Evolutionary conservation across 2,329 filamentous ascomycete genomes (phyloP).

Genomic region (Xylariales sp.): DNA sequence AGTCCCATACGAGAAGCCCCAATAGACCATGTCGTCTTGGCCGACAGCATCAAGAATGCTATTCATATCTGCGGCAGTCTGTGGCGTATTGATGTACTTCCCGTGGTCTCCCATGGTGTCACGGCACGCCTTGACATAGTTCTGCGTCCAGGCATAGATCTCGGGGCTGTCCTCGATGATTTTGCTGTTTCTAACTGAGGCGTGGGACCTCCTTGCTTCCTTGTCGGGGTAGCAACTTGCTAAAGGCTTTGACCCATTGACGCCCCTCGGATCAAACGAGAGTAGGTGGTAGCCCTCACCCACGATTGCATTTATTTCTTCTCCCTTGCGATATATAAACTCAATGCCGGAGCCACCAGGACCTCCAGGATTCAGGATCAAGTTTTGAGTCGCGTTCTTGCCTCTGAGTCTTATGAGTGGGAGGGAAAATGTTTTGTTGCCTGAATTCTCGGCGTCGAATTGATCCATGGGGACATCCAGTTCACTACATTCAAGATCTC

Average conservation of each 20-base stretch:
- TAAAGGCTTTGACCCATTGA: constrained; percentile 33
- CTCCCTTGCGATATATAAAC: constrained; percentile 26
- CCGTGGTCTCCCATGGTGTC: constrained; percentile 12
- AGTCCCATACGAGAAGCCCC: constrained; percentile 23
- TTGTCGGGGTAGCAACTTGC: constrained; percentile 32
- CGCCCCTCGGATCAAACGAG: constrained; percentile 38
- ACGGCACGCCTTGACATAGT: constrained; percentile 1
- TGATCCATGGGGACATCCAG: constrained; percentile 44
- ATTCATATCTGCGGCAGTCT: constrained; percentile 47
- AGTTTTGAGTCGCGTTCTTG: constrained; percentile 35
- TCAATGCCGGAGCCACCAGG: constrained; percentile 38
- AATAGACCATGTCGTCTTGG: constrained; percentile 40
- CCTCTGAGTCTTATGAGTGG: constrained; percentile 41
- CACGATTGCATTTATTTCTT: constrained; percentile 30
- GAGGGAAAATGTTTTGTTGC: constrained; percentile 36
- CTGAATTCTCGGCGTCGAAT: constrained; percentile 28
- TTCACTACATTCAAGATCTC: constrained; percentile 36
- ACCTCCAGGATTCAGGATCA: constrained; percentile 40
- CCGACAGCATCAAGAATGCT: constrained; percentile 40
- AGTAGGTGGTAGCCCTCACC: constrained; percentile 34
- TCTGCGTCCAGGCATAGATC: constrained; percentile 22
- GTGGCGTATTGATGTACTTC: constrained; percentile 33
- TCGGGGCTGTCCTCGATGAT: constrained; percentile 6
- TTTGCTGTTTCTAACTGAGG: constrained; percentile 21
- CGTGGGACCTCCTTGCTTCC: not conserved